phyloP scores from a whole-genome alignment of 2,329 filamentous ascomycete species.

The Aspergillus ochraceoroseus region DNA sequence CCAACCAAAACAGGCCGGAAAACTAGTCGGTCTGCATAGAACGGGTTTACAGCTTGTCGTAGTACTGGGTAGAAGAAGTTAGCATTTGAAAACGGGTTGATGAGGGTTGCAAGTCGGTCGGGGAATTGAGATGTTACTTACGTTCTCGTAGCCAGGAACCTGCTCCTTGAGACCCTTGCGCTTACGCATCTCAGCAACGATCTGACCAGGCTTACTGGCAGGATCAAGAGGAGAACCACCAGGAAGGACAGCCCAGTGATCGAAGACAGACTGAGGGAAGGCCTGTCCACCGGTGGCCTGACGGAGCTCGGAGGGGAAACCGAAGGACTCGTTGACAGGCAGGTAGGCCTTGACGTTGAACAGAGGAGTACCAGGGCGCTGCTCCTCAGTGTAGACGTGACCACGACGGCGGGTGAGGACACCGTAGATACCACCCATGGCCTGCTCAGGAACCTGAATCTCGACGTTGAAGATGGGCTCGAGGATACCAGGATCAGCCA shows the following conservation, averaged over 20 bases:
- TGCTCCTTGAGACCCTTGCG: constrained; percentile 99
- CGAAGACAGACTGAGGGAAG: constrained; percentile 98
- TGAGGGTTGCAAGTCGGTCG: too few relatives aligned
- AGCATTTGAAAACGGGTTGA: constrained; percentile 18
- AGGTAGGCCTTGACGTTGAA: constrained; percentile 99
- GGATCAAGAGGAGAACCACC: constrained; percentile 87
- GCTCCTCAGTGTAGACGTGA: constrained; percentile 98
- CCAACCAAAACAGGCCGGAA: constrained; percentile 35
- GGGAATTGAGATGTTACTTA: constrained; percentile 64
- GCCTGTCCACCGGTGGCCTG: constrained; percentile 91
- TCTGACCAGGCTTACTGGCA: constrained; percentile 72
- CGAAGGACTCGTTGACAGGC: constrained; percentile 95
- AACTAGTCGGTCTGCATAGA: constrained; percentile 41
- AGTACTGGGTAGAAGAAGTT: constrained; percentile 63
- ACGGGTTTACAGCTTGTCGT: constrained; percentile 88
- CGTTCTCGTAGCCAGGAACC: constrained; percentile 90
- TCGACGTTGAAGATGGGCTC: constrained; percentile 99
- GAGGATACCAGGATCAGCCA: constrained; percentile 84
- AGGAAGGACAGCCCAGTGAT: constrained; percentile 95
- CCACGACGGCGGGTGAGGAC: constrained; percentile 95
- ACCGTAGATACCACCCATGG: constrained; percentile 99
- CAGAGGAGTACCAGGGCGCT: constrained; percentile 95
- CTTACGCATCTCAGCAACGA: constrained; percentile 90
- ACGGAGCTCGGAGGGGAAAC: constrained; percentile 97
- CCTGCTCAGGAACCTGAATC: constrained; percentile 96